Evolutionary conservation across 2,329 filamentous ascomycete species (phyloP).

Genomic region (Orbilia brochopaga): DNA sequence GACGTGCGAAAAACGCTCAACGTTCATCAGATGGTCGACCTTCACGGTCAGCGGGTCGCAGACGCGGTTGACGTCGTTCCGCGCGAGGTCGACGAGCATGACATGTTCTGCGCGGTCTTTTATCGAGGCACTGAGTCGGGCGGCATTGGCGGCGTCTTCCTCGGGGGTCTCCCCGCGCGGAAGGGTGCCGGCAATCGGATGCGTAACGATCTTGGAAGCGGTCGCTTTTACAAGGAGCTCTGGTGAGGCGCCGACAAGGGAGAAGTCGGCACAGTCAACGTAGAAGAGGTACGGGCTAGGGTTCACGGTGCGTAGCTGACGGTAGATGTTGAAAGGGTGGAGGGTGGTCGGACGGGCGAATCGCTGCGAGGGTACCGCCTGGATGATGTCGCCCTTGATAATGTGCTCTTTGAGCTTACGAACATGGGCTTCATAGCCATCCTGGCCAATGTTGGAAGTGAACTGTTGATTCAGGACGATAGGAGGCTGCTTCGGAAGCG

Average conservation of each 20-base stretch:
- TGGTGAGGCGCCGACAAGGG: conserved; percentile 92
- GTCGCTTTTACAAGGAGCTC: conserved; percentile 94
- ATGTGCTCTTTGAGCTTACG: conserved; percentile 88
- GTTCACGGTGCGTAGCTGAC: conserved; percentile 94
- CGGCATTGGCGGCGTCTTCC: conserved; percentile 80
- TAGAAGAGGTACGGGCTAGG: conserved; percentile 98
- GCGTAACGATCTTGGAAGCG: conserved; percentile 84
- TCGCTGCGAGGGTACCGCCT: conserved; percentile 92
- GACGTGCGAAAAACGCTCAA: conserved; percentile 93
- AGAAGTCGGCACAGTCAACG: conserved; percentile 87
- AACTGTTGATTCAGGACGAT: conserved; percentile 78
- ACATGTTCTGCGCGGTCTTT: conserved; percentile 96
- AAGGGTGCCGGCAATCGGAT: conserved; percentile 95
- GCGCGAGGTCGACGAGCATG: conserved; percentile 94
- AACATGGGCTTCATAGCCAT: conserved; percentile 91
- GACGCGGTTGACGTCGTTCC: conserved; percentile 95
- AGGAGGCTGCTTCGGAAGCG: conserved; percentile 76
- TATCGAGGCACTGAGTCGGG: conserved; percentile 76
- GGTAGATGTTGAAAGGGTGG: conserved; percentile 98
- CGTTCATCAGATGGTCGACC: conserved; percentile 92
- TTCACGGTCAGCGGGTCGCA: conserved; percentile 87
- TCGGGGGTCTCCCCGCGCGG: conserved; percentile 79
- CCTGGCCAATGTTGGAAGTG: conserved; percentile 86
- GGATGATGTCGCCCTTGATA: conserved; percentile 89
- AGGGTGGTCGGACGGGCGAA: conserved; percentile 86